Evolutionary conservation across 1,284 basidiomycete species (phyloP).

Genomic region (Wallemia ichthyophaga): DNA sequence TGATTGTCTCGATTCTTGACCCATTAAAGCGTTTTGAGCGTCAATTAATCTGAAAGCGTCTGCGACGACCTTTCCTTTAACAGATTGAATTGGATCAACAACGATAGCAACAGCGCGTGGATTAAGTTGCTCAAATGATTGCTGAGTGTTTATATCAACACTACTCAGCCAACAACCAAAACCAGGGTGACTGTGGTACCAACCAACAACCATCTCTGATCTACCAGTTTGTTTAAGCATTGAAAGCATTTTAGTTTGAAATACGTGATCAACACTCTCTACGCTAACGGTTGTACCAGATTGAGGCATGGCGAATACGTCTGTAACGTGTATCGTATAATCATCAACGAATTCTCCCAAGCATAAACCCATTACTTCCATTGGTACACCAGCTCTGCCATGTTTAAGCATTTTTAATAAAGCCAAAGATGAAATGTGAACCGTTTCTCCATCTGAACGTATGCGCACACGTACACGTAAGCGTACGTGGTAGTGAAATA

Average conservation of each 20-base stretch:
- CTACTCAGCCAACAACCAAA: slow-evolving; percentile 98
- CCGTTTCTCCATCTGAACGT: slow-evolving; percentile 37
- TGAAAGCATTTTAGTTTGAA: slow-evolving; percentile 94
- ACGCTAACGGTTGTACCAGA: slow-evolving; percentile 95
- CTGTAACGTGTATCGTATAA: slow-evolving; percentile 46
- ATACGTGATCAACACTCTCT: slow-evolving; percentile 96
- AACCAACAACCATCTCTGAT: slow-evolving; percentile 94
- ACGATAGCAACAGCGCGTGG: slow-evolving; percentile 88
- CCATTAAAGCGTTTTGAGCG: slow-evolving; percentile 45
- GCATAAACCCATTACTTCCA: slow-evolving; percentile 99
- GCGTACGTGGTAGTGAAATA: too few relatives aligned
- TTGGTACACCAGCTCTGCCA: slow-evolving; percentile 89
- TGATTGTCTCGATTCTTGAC: slow-evolving; percentile 84
- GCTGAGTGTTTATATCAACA: slow-evolving; percentile 97
- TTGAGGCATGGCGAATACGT: slow-evolving; percentile 99
- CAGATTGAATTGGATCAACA: slow-evolving; percentile 95
- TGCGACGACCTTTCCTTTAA: slow-evolving; percentile 94
- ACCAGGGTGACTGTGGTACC: slow-evolving; percentile 99
- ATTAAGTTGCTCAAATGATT: slow-evolving; percentile 91
- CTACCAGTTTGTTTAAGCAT: slow-evolving; percentile 98
- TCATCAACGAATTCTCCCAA: slow-evolving; percentile 97
- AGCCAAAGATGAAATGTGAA: slow-evolving; percentile 80
- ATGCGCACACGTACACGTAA: neutral
- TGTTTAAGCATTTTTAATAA: slow-evolving; percentile 99
- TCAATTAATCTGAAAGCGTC: slow-evolving; percentile 94